phyloP scores from a whole-genome alignment of 2,329 filamentous ascomycete genomes.

The Metarhizium humberi region DNA sequence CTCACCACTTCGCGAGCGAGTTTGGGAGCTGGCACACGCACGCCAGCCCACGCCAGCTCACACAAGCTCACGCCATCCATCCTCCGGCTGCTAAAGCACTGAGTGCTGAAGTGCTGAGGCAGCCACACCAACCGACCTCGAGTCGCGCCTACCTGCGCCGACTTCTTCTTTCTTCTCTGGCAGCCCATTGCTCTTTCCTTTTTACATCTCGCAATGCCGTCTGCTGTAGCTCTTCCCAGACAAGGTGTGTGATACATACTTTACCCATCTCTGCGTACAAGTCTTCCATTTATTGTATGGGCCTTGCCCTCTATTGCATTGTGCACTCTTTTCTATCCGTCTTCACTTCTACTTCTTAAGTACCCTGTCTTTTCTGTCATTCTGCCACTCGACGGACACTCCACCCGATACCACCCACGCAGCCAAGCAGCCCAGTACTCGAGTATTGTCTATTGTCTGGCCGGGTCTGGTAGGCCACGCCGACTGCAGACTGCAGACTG shows the following conservation, averaged over 20 bases:
- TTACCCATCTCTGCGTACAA: not conserved
- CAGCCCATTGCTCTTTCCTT: not conserved
- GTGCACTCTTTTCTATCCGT: not conserved
- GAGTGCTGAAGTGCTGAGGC: not conserved
- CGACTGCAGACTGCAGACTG: not conserved
- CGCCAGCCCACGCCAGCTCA: too few species aligned
- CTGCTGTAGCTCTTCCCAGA: constrained; percentile 11
- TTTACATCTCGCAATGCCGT: constrained; percentile 13
- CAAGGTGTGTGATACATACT: constrained; percentile 12
- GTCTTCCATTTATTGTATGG: not conserved
- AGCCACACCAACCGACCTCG: not conserved
- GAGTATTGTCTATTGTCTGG: too few species aligned
- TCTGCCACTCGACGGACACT: too few species aligned
- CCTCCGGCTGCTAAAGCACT: not conserved
- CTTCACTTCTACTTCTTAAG: not conserved
- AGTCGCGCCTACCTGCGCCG: not conserved
- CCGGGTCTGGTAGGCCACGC: too few species aligned
- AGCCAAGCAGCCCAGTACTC: too few species aligned
- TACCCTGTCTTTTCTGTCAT: too few species aligned
- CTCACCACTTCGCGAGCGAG: too few species aligned
- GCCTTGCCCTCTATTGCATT: too few species aligned
- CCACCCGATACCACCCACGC: too few species aligned
- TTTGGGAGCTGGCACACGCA: too few species aligned
- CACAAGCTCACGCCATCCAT: not conserved
- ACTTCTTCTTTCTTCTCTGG: not conserved